A percentile compares a stretch with the other conserved stretches of the same genome.
phyloP scores from a whole-genome alignment of 2,329 filamentous ascomycete genomes.

The Colletotrichum tabaci region DNA sequence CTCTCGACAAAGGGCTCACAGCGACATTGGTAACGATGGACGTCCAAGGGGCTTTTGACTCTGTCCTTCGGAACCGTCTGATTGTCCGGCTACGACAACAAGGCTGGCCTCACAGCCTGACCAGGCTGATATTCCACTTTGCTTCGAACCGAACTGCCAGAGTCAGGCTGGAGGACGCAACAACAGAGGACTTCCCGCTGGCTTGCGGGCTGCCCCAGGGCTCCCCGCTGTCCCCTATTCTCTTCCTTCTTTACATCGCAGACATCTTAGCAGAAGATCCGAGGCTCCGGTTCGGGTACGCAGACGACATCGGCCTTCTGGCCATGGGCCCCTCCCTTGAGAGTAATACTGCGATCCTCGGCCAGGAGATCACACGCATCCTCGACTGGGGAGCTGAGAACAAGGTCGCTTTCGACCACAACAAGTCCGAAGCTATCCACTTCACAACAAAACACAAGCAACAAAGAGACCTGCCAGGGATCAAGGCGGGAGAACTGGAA shows the following conservation, averaged over 20 bases:
- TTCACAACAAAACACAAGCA: conserved; percentile 6
- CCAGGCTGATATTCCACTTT: conserved; percentile 16
- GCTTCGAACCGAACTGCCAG: not conserved
- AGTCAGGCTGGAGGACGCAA: conserved; percentile 25
- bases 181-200: conserved; percentile 1
- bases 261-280: conserved; percentile 9
- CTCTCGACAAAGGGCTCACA: conserved; percentile 12
- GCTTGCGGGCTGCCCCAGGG: conserved; percentile 28
- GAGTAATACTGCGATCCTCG: not conserved
- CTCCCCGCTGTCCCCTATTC: conserved; percentile 28
- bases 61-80: conserved; percentile 21
- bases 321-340: conserved; percentile 3
- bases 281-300: not conserved
- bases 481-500: not conserved
- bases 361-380: not conserved
- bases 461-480: not conserved
- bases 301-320: conserved; percentile 10
- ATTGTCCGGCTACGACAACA: conserved; percentile 27
- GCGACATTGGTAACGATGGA: conserved; percentile 25
- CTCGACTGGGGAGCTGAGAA: conserved; percentile 1
- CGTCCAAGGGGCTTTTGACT: conserved; percentile 36
- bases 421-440: conserved; percentile 2
- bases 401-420: conserved; percentile 9
- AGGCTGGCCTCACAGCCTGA: conserved; percentile 15
- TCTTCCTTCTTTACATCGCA: conserved; percentile 31